Conservation (phyloP, 75 land plant genomes). For the Cryptomeria japonica region DNA sequence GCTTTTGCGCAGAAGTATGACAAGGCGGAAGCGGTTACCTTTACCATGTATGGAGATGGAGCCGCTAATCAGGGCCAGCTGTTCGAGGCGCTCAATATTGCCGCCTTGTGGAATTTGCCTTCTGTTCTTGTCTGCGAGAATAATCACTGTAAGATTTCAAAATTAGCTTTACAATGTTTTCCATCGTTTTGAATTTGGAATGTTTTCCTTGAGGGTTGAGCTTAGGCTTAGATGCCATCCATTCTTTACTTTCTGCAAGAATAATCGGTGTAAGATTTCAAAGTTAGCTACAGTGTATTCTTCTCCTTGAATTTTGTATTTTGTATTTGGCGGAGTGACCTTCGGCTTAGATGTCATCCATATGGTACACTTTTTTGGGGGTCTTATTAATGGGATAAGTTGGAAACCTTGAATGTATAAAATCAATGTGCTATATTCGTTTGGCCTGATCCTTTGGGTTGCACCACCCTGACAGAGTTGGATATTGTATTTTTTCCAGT, state of each 20-base stretch:
- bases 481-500: not conserved
- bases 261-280: no score
- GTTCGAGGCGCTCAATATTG: constrained; percentile 89
- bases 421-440: no score
- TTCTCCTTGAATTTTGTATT: not conserved
- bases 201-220: not conserved
- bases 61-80: constrained; percentile 97
- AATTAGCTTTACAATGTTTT: not conserved
- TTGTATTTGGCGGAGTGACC: not conserved
- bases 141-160: constrained; percentile 72
- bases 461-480: not conserved
- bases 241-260: constrained; percentile 5
- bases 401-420: not conserved
- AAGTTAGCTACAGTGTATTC: not conserved
- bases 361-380: no score
- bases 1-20: constrained; percentile 91
- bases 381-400: no score
- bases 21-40: constrained; percentile 68
- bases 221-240: no score
- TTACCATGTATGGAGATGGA: constrained; percentile 87
- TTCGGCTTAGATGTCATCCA: no score
- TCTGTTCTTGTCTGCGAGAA: constrained; percentile 91
- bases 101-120: constrained; percentile 94
- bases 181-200: not conserved
- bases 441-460: not conserved